Percentiles rank a stretch among this genome's conserved stretches.
phyloP scores from a whole-genome alignment of 129 eudicot genomes.

The Ambrosia trifida region DNA sequence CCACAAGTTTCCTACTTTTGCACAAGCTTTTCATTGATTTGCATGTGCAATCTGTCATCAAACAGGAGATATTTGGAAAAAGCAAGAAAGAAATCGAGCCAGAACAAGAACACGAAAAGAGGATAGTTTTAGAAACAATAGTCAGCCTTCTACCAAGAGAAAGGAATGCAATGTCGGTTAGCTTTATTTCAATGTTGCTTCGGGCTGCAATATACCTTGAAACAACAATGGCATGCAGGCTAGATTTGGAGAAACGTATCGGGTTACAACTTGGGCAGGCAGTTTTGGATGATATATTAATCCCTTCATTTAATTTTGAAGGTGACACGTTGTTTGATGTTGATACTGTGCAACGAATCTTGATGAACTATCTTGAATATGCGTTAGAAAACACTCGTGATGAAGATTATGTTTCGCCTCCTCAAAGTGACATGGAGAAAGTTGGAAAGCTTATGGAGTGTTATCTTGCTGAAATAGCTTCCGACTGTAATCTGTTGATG shows the following conservation, averaged over 20 bases:
- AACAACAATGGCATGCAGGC: slow-evolving; percentile 85
- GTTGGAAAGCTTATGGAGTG: slow-evolving; percentile 88
- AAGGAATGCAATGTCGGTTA: slow-evolving; percentile 72
- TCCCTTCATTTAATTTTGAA: slow-evolving; percentile 67
- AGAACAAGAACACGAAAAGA: slow-evolving; percentile 76
- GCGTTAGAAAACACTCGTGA: slow-evolving; percentile 42
- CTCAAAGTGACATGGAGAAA: slow-evolving; percentile 52
- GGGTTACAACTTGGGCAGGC: slow-evolving; percentile 82
- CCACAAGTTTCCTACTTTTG: background rate
- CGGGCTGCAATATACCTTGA: slow-evolving; percentile 75
- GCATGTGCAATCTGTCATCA: slow-evolving; percentile 12
- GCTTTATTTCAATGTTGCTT: slow-evolving; percentile 90
- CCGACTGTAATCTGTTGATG: slow-evolving; percentile 69
- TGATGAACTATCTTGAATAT: slow-evolving; percentile 62
- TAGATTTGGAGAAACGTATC: slow-evolving; percentile 86
- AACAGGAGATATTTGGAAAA: slow-evolving; percentile 78
- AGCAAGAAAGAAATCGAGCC: slow-evolving; percentile 66
- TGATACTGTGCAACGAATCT: slow-evolving; percentile 65
- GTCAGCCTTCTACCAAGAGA: slow-evolving; percentile 89
- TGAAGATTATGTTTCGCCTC: slow-evolving; percentile 42
- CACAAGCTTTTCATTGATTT: background rate
- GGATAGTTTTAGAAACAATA: slow-evolving; percentile 85
- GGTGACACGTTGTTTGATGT: slow-evolving; percentile 85
- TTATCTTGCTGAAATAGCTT: slow-evolving; percentile 81
- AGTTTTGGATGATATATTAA: slow-evolving; percentile 71